These are phyloP conservation scores for Curvularia lunata DNA, from an alignment of 2,329 filamentous ascomycete genomes.

Conservation along the genomic window DNA sequence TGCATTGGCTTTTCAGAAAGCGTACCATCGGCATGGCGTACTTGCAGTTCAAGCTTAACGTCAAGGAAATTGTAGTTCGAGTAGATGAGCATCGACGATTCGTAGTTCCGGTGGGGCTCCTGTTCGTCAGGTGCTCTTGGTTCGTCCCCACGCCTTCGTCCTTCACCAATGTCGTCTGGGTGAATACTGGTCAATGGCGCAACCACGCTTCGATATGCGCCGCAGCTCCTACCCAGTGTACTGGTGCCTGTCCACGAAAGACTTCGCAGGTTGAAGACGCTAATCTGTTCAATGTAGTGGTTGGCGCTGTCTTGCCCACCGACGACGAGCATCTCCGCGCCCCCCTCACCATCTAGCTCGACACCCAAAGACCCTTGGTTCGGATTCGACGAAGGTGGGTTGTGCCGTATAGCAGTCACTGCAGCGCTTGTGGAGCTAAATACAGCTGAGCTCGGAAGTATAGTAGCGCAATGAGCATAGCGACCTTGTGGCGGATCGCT, in stretches of 20 bases:
- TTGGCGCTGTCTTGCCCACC: slow-evolving; percentile 97
- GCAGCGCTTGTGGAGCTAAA: slow-evolving; percentile 87
- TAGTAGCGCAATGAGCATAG: slow-evolving; percentile 95
- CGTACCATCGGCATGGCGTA: slow-evolving; percentile 81
- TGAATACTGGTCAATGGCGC: slow-evolving; percentile 76
- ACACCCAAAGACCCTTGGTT: slow-evolving; percentile 90
- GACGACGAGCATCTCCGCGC: slow-evolving; percentile 96
- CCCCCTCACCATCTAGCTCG: slow-evolving; percentile 86
- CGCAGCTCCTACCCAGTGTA: slow-evolving; percentile 86
- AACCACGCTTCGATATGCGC: slow-evolving; percentile 94
- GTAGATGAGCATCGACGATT: slow-evolving; percentile 87
- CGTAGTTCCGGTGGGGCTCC: slow-evolving; percentile 45
- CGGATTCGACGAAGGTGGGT: slow-evolving; percentile 79
- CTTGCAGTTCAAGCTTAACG: slow-evolving; percentile 92
- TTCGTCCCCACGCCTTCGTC: slow-evolving; percentile 52
- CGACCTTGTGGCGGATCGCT: slow-evolving; percentile 87
- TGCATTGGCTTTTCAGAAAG: slow-evolving; percentile 89
- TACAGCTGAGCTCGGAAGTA: slow-evolving; percentile 83
- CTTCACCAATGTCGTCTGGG: slow-evolving; percentile 69
- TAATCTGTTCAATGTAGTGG: slow-evolving; percentile 98
- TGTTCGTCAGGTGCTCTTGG: slow-evolving; percentile 43
- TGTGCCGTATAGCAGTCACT: slow-evolving; percentile 86
- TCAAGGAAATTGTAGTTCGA: slow-evolving; percentile 99
- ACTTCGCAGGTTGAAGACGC: slow-evolving; percentile 94
- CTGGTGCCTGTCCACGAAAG: slow-evolving; percentile 95